Base-by-base conservation (phyloP, 2,329 filamentous ascomycete genomes). In the Sarocladium strictum region DNA sequence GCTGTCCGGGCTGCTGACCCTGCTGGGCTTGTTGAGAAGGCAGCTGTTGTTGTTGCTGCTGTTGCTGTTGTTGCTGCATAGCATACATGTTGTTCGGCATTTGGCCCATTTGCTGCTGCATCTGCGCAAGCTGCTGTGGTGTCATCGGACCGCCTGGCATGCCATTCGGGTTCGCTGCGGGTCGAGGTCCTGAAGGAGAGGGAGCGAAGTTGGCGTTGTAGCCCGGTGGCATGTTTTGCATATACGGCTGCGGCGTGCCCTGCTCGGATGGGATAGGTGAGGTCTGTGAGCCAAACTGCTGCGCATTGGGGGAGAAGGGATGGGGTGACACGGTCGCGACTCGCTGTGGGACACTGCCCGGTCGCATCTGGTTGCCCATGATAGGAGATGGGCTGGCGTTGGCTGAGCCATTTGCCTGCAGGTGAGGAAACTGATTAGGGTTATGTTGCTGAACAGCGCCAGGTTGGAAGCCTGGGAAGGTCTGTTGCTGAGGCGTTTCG, bases 331-430 rank as follows among this genome's bases (percentile, higher is more conserved):
- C 87, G 45, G 93, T 97, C 60, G 91, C 87, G 69, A 97, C 90
- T 64, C 91, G 79, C 66, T 91, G 89, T 37, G 86, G 85, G 14
- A 87, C 84, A 63, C 80, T 80, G 65, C 88, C 83, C 32, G 85
- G 80, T 58, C 84, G 82, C 67, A 86, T 76, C 64, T 95, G 92
- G 66, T 87, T 91, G 58, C 84, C 83, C 83, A 97, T 91, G 58
- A 95, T 93, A 26, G 94, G 94, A 6, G 94, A 97, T 11, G 93
- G 93, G 37, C 90, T 96, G 58, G 90, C 87, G 69, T 91, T 94
- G 52, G 84, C 80, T 3, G 90, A 91, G 53, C 86, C 86, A 64
- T 89, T 87, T 60, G 87, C 83, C 64, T 90, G 88, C 54, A 96
- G 80, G 72, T 96, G 92, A 58, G 90, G 84, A 67, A 93, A 96